phyloP scores from a whole-genome alignment of 1,284 basidiomycete species.

The Trametes pubescens region DNA sequence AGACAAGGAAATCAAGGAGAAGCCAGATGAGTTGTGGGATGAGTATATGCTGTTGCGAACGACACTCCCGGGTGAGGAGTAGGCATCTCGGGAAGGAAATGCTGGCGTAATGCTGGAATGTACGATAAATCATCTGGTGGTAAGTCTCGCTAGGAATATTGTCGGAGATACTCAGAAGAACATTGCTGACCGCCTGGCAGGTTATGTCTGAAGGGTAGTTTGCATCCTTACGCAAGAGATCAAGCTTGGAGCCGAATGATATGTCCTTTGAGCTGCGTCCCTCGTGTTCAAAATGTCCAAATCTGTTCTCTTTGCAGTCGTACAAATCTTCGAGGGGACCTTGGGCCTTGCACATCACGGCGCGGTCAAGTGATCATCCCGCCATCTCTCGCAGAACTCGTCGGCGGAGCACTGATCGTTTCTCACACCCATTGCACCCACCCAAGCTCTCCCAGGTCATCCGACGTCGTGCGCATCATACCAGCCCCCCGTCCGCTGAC shows the following conservation, averaged over 20 bases:
- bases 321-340: too few species aligned
- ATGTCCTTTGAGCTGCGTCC: too few species aligned
- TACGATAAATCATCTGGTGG: not conserved
- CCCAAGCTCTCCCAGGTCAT: constrained; percentile 4
- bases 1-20: constrained; percentile 63
- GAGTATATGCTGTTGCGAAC: constrained; percentile 45
- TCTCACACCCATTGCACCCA: not conserved
- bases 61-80: constrained; percentile 30
- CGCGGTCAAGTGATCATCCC: too few species aligned
- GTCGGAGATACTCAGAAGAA: constrained; percentile 7
- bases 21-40: constrained; percentile 58
- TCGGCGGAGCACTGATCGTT: not conserved
- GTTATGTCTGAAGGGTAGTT: not conserved
- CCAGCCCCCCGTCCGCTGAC: constrained; percentile 8
- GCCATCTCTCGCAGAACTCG: too few species aligned
- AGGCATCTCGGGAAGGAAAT: too few species aligned
- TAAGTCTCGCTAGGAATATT: not conserved
- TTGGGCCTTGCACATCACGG: too few species aligned
- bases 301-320: too few species aligned
- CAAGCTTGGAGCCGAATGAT: too few species aligned
- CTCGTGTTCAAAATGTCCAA: too few species aligned
- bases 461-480: constrained; percentile 18
- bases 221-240: too few species aligned
- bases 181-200: not conserved
- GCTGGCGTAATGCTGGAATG: not conserved